These are phyloP conservation scores for Chondrostereum purpureum DNA, from an alignment of 1,284 basidiomycete species.

Conservation along the genomic window DNA sequence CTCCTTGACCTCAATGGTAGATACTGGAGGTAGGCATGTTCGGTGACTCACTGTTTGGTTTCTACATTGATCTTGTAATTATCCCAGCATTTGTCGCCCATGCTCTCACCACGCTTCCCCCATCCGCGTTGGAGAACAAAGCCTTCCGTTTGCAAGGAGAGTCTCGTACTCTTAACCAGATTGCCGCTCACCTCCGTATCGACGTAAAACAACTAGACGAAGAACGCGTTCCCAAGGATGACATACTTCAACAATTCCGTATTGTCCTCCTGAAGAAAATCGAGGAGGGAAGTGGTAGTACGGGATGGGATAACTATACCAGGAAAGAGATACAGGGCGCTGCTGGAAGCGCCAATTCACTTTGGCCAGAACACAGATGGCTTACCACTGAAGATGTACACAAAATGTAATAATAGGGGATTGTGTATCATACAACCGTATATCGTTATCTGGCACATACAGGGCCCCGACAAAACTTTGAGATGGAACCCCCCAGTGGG, in stretches of 20 bases:
- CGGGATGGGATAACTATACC: not conserved
- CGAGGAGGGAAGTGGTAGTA: not conserved
- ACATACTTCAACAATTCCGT: not conserved
- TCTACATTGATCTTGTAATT: slow-evolving; percentile 1
- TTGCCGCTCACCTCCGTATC: not conserved
- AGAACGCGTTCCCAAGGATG: not conserved
- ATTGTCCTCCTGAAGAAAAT: not conserved
- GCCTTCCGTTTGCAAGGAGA: slow-evolving; percentile 23
- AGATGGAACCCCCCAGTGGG: too few relatives aligned
- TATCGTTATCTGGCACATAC: too few relatives aligned
- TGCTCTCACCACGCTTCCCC: slow-evolving; percentile 21
- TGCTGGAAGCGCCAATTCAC: not conserved
- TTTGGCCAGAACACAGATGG: not conserved
- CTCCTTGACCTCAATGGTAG: slow-evolving; percentile 15
- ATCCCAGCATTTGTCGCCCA: slow-evolving; percentile 21
- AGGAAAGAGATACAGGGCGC: not conserved
- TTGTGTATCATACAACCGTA: too few relatives aligned
- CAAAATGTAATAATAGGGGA: too few relatives aligned
- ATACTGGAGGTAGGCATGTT: slow-evolving; percentile 15
- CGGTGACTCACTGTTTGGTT: not conserved
- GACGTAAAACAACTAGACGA: not conserved
- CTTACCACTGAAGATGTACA: not conserved
- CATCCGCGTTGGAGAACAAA: slow-evolving; percentile 17
- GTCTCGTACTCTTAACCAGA: not conserved
- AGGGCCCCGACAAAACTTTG: too few relatives aligned